Evolutionary conservation across 306 rosid species (phyloP).

Genomic region (Lathyrus sativus): DNA sequence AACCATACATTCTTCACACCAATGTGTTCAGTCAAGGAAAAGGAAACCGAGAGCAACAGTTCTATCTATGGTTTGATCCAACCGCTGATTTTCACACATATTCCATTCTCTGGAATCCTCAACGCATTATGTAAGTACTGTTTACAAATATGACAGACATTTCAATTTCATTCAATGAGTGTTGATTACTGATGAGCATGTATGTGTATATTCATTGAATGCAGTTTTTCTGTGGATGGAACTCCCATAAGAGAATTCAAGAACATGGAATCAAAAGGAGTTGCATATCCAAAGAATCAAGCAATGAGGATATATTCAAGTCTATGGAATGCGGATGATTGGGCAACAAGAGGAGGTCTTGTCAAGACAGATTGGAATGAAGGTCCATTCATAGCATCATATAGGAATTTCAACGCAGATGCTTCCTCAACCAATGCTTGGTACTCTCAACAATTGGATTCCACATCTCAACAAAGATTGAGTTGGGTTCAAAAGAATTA

Average conservation of each 20-base stretch:
- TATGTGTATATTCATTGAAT: neutral
- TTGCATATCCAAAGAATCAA: conserved; percentile 60
- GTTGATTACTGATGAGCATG: neutral
- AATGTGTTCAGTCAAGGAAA: conserved; percentile 70
- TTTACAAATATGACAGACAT: neutral
- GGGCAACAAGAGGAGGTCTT: conserved; percentile 89
- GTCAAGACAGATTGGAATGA: conserved; percentile 68
- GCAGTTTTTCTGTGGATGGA: conserved; percentile 72
- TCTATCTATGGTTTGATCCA: conserved; percentile 80
- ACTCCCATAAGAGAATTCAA: conserved; percentile 77
- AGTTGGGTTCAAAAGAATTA: conserved; percentile 62
- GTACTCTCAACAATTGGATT: conserved; percentile 53
- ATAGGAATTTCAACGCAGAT: conserved; percentile 53
- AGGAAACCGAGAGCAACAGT: conserved; percentile 71
- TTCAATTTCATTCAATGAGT: neutral
- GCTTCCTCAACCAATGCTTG: conserved; percentile 44
- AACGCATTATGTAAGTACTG: conserved; percentile 51
- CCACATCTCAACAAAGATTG: conserved; percentile 41
- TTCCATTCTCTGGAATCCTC: conserved; percentile 73
- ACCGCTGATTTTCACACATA: conserved; percentile 68
- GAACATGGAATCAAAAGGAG: conserved; percentile 58
- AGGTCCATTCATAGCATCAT: conserved; percentile 68
- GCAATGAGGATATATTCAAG: conserved; percentile 66
- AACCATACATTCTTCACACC: conserved; percentile 78
- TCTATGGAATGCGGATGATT: conserved; percentile 82